Evolutionary conservation across 192 early-diverging fungal genomes (phyloP).

Genomic region (Powellomyces hirtus): DNA sequence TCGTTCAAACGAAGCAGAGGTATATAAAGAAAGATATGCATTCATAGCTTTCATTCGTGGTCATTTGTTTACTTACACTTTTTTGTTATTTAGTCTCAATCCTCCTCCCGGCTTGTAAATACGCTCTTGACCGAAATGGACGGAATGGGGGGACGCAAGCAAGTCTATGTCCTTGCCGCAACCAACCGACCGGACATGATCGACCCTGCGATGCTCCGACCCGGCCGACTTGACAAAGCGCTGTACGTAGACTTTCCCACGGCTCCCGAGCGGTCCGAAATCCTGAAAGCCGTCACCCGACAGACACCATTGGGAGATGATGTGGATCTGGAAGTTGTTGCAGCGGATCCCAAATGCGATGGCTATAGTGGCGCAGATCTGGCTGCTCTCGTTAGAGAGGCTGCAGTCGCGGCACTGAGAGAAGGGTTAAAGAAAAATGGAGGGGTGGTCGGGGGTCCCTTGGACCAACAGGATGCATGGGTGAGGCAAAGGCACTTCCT

Average conservation of each 20-base stretch:
- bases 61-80: slow-evolving; percentile 17
- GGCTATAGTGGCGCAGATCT: slow-evolving; percentile 64
- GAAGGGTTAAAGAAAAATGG: slow-evolving; percentile 43
- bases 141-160: slow-evolving; percentile 83
- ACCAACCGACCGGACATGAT: slow-evolving; percentile 98
- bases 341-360: slow-evolving; percentile 45
- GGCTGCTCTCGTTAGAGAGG: slow-evolving; percentile 53
- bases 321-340: slow-evolving; percentile 50
- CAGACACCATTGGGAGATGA: slow-evolving; percentile 70
- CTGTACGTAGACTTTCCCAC: slow-evolving; percentile 95
- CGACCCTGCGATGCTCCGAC: slow-evolving; percentile 96
- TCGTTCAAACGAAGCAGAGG: slow-evolving; percentile 84
- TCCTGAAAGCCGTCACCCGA: slow-evolving; percentile 74
- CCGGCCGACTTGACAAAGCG: slow-evolving; percentile 93
- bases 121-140: slow-evolving; percentile 96
- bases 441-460: slow-evolving; percentile 28
- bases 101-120: slow-evolving; percentile 93
- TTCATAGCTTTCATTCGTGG: neutral
- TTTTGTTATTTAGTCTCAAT: slow-evolving; percentile 63
- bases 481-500: slow-evolving; percentile 70
- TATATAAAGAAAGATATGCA: slow-evolving; percentile 37
- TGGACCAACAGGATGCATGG: slow-evolving; percentile 19
- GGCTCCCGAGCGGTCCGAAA: slow-evolving; percentile 74
- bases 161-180: slow-evolving; percentile 95
- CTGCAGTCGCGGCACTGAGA: slow-evolving; percentile 77